Percentiles rank a stretch among this genome's conserved stretches.
Evolutionary conservation across 2,329 filamentous ascomycete species (phyloP).

Genomic region (Colletotrichum agaves): DNA sequence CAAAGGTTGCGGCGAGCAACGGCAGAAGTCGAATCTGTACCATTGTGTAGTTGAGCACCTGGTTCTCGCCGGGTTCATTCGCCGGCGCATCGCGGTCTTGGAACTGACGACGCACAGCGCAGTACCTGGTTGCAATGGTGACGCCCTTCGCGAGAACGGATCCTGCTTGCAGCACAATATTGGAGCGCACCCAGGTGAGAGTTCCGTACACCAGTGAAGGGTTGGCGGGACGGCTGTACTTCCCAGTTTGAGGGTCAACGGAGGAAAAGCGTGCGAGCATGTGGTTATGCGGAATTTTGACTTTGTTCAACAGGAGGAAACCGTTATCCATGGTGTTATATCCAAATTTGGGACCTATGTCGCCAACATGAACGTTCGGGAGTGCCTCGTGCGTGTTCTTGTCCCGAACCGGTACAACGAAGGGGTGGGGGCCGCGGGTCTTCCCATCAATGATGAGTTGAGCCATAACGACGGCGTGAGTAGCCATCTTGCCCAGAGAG

Average conservation of each 20-base stretch:
- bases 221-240: constrained; percentile 74
- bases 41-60: constrained; percentile 84
- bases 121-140: constrained; percentile 81
- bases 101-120: constrained; percentile 80
- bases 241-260: constrained; percentile 74
- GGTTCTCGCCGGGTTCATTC: constrained; percentile 71
- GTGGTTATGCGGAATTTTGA: constrained; percentile 79
- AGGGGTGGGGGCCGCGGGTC: constrained; percentile 78
- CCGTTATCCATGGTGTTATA: constrained; percentile 88
- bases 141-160: constrained; percentile 78
- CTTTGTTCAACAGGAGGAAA: constrained; percentile 79
- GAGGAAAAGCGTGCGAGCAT: constrained; percentile 59
- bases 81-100: constrained; percentile 76
- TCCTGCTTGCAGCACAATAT: constrained; percentile 79
- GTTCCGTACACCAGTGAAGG: constrained; percentile 79
- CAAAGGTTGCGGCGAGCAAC: constrained; percentile 78
- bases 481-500: constrained; percentile 79
- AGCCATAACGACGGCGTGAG: constrained; percentile 82
- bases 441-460: constrained; percentile 77
- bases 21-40: constrained; percentile 80
- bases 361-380: constrained; percentile 77
- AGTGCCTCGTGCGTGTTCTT: constrained; percentile 76
- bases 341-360: constrained; percentile 84
- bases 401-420: constrained; percentile 80
- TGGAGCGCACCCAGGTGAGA: constrained; percentile 78